Evolutionary conservation across 2,329 filamentous ascomycete species (phyloP), one percentile per base, ranked within the genome.

Genomic region (Aspergillus alliaceus): DNA sequence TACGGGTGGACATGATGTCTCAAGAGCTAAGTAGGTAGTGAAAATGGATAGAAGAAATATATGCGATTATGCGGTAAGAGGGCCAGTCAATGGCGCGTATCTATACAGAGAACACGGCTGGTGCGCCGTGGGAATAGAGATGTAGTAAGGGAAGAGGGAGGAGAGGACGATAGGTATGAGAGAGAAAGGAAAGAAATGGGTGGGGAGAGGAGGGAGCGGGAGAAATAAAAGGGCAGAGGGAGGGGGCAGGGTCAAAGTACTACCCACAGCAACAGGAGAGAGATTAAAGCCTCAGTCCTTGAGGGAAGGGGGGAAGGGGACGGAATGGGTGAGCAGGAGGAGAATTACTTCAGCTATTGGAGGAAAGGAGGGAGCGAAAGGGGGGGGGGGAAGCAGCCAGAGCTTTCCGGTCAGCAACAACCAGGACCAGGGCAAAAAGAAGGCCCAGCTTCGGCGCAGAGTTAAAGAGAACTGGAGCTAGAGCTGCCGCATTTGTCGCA

Each of bases 1-100:
- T 79, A 67, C 79, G 76, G 63, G 79, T 79, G 22, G 77, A 72
- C 78, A 80, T 80, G 32, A 54, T 70, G 51, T 32, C 34, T 40
- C 50, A 32, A 20, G 40, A 46, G 32, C 22, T 44, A 47, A 51
- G 53, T 35, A 58, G 57, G 37, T 50, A n/a, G n/a, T 39, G 24
- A 47, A 44, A 37, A 49, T 56, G 55, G 54, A 29, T 56, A 34
- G 53, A 35, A 48, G 14, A 54, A 20, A 32, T 40, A 54, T 47
- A 55, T 54, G 39, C 22, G 31, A 49, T 51, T 46, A 37, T 46
- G 18, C 22, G 37, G 37, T 32, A 54, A 27, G 49, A 57, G 37
- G 52, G 40, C 35, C 46, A 34, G 49, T 55, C 55, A 59, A 61
- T 56, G 53, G 57, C 54, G 52, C 53, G 52, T 54, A 47, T 42